These are phyloP conservation scores for Bolboschoenus planiculmis DNA, from an alignment of 176 grass and related monocot genomes.

Conservation along the genomic window DNA sequence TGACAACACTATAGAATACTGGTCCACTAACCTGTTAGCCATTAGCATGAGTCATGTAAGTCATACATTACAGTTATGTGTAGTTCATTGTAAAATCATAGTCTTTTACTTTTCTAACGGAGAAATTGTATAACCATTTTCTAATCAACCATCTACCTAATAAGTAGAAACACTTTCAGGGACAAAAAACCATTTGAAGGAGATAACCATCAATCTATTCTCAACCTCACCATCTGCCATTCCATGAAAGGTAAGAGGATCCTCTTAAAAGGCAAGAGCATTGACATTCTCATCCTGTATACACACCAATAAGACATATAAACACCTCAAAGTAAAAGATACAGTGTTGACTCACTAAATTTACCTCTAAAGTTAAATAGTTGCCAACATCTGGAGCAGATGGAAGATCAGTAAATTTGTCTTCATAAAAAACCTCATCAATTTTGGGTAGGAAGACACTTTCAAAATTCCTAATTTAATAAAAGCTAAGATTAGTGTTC, in stretches of 20 bases:
- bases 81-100: neutral
- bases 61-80: neutral
- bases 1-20: neutral
- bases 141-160: neutral
- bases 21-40: neutral
- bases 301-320: neutral
- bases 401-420: conserved; percentile 66
- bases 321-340: neutral
- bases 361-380: conserved; percentile 75
- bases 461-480: conserved; percentile 67
- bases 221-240: conserved; percentile 65
- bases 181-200: conserved; percentile 11
- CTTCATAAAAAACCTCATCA: conserved; percentile 53
- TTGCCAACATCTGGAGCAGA: conserved; percentile 81
- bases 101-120: neutral
- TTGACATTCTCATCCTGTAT: conserved; percentile 46
- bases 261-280: conserved; percentile 37
- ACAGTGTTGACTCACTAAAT: conserved; percentile 1
- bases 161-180: conserved; percentile 3
- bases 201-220: conserved; percentile 62
- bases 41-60: neutral
- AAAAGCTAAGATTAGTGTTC: neutral
- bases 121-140: neutral
- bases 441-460: conserved; percentile 59
- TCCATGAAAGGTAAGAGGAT: conserved; percentile 52